Percentiles rank a stretch among this genome's conserved stretches.
phyloP scores from a whole-genome alignment of 2,329 filamentous ascomycete species.

The Aspergillus bombycis region DNA sequence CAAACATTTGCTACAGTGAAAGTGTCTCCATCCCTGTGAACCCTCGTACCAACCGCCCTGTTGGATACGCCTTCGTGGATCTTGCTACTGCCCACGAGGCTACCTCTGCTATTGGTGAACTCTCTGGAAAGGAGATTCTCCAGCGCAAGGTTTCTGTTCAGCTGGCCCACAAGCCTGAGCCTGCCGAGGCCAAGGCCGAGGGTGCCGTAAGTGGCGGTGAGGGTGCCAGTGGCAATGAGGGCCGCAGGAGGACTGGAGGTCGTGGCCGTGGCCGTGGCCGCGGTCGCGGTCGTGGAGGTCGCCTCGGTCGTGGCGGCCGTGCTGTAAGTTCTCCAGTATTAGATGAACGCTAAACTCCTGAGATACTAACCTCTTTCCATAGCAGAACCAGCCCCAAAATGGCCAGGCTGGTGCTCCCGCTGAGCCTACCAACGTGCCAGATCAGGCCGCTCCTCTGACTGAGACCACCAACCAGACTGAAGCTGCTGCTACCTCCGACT shows the following conservation, averaged over 20 bases:
- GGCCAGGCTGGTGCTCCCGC: slow-evolving; percentile 26
- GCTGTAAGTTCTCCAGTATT: slow-evolving; percentile 47
- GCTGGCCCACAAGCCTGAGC: slow-evolving; percentile 95
- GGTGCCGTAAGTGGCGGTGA: slow-evolving; percentile 72
- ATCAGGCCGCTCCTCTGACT: slow-evolving; percentile 22
- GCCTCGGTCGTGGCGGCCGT: slow-evolving; percentile 66
- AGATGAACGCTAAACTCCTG: background rate
- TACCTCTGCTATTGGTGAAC: slow-evolving; percentile 90
- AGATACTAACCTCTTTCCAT: slow-evolving; percentile 4
- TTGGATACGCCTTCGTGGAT: slow-evolving; percentile 98
- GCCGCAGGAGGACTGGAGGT: slow-evolving; percentile 63
- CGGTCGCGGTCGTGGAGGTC: slow-evolving; percentile 68
- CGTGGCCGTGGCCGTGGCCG: slow-evolving; percentile 66
- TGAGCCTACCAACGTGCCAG: slow-evolving; percentile 26
- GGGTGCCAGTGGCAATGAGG: slow-evolving; percentile 68
- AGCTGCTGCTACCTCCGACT: slow-evolving; percentile 45
- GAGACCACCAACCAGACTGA: slow-evolving; percentile 27
- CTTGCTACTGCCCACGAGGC: slow-evolving; percentile 93
- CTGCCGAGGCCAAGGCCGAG: slow-evolving; percentile 75
- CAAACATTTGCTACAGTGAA: slow-evolving; percentile 65
- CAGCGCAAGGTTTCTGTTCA: slow-evolving; percentile 99
- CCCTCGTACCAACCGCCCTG: slow-evolving; percentile 95
- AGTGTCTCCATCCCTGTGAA: slow-evolving; percentile 99
- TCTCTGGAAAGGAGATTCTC: slow-evolving; percentile 96
- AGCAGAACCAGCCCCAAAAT: slow-evolving; percentile 26